phyloP scores from a whole-genome alignment of 2,329 filamentous ascomycete genomes.

The Fusarium pseudocircinatum region DNA sequence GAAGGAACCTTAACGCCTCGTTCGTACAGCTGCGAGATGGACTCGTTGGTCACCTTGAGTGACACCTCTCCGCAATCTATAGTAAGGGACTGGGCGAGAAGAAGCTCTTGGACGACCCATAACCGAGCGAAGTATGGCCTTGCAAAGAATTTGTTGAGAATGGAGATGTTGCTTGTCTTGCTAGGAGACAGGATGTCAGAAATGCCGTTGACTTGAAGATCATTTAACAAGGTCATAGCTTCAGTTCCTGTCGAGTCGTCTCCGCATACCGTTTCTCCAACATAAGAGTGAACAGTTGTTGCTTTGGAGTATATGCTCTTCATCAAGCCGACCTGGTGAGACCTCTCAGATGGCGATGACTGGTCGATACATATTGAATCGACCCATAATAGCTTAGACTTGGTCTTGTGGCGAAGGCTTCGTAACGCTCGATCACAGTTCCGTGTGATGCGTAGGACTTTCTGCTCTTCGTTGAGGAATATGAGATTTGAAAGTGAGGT shows the following conservation, averaged over 20 bases:
- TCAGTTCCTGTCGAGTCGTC: not conserved
- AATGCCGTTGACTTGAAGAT: fast-evolving
- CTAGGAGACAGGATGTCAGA: fast-evolving
- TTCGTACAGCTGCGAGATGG: fast-evolving
- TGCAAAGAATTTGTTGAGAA: not conserved
- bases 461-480: fast-evolving
- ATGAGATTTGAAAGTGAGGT: not conserved
- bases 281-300: not conserved
- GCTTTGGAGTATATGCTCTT: not conserved
- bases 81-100: not conserved
- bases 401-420: not conserved
- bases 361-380: not conserved
- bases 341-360: fast-evolving
- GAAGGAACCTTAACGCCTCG: not conserved
- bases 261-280: fast-evolving
- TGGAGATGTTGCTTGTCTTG: fast-evolving
- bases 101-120: not conserved
- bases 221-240: not conserved
- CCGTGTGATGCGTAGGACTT: not conserved
- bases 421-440: fast-evolving
- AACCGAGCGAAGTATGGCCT: not conserved
- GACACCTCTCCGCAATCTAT: fast-evolving
- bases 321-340: not conserved
- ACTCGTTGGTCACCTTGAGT: not conserved
- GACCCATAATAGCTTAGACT: fast-evolving